These are phyloP conservation scores for Eucalyptus viminalis DNA, from an alignment of 345 rosid genomes.

Conservation along the genomic window DNA sequence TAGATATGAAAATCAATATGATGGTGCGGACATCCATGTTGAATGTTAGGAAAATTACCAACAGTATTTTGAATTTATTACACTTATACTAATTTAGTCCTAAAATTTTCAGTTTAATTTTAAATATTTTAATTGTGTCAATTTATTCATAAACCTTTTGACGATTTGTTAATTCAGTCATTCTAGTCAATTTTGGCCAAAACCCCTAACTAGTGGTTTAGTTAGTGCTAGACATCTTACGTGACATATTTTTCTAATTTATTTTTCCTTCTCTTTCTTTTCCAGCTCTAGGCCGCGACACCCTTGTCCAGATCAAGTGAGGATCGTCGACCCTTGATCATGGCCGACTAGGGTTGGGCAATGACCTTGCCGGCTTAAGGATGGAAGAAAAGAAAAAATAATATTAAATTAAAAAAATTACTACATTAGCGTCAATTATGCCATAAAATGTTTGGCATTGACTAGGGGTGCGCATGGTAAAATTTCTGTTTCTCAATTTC, in stretches of 20 bases:
- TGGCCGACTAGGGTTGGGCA: not conserved
- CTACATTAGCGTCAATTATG: rapidly evolving
- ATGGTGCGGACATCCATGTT: not conserved
- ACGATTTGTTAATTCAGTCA: not conserved
- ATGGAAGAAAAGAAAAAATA: not conserved
- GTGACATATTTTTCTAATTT: too few relatives aligned
- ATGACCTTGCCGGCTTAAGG: not conserved
- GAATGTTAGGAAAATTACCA: too few relatives aligned
- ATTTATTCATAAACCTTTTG: too few relatives aligned
- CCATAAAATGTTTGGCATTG: not conserved
- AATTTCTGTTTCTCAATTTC: too few relatives aligned
- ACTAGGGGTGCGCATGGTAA: too few relatives aligned
- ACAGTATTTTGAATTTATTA: too few relatives aligned
- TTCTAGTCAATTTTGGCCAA: too few relatives aligned
- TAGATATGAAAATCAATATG: not conserved
- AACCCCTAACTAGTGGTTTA: not conserved
- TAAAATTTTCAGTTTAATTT: too few relatives aligned
- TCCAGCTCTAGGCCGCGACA: not conserved
- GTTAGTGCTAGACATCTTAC: rapidly evolving
- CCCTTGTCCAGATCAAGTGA: not conserved
- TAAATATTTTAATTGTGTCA: too few relatives aligned
- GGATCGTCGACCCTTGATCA: rapidly evolving
- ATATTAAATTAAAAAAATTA: too few relatives aligned
- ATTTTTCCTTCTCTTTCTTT: not conserved
- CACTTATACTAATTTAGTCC: too few relatives aligned